A percentile compares a stretch with the other conserved stretches of the same genome.
These are phyloP conservation scores for Cephaloascus albidus DNA, from an alignment of 805 yeast species.

Conservation along the genomic window DNA sequence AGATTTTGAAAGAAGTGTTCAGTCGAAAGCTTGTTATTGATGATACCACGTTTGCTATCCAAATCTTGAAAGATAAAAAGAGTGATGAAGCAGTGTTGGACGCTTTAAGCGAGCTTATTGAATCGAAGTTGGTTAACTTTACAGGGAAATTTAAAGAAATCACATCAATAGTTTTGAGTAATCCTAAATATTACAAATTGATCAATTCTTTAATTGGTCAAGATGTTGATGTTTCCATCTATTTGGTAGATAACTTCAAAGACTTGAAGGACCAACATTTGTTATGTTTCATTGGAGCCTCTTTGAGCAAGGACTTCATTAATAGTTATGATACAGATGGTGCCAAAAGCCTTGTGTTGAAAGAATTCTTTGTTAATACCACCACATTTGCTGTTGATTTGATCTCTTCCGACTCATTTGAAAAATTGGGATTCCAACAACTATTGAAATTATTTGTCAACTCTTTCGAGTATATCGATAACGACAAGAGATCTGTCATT, in stretches of 20 bases:
- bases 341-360: not conserved
- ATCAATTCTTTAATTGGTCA: not conserved
- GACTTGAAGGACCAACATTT: not conserved
- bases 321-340: not conserved
- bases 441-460: not conserved
- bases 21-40: slow-evolving; percentile 1
- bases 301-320: not conserved
- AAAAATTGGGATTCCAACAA: slow-evolving; percentile 2
- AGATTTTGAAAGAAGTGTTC: slow-evolving; percentile 2
- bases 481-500: not conserved
- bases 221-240: not conserved
- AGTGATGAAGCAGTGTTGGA: not conserved
- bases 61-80: not conserved
- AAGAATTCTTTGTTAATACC: not conserved
- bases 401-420: not conserved
- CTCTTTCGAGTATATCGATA: not conserved
- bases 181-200: not conserved
- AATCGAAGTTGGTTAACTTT: not conserved
- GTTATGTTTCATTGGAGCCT: not conserved
- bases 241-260: not conserved
- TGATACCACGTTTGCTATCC: not conserved
- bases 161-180: not conserved
- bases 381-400: not conserved
- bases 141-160: not conserved
- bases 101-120: not conserved